Percentiles rank a stretch among this genome's conserved stretches.
These are phyloP conservation scores for Yamagishiella unicocca DNA, from an alignment of 139 green algal species.

Conservation along the genomic window DNA sequence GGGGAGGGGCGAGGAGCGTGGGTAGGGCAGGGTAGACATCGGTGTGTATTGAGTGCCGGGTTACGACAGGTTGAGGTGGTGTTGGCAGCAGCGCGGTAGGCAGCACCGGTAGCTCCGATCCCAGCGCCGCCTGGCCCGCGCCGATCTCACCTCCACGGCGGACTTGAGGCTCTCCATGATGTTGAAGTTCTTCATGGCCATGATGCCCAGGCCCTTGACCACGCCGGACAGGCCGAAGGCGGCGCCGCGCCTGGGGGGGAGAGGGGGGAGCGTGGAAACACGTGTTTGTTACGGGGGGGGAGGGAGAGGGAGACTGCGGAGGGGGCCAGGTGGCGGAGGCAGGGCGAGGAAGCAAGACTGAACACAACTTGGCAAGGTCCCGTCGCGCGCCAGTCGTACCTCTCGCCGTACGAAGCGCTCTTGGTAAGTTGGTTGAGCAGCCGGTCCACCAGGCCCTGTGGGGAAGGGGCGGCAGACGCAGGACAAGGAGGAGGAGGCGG, in stretches of 20 bases:
- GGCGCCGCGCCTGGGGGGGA: constrained; percentile 80
- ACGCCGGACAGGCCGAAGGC: constrained; percentile 93
- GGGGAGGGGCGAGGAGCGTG: background rate
- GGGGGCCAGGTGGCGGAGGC: no score
- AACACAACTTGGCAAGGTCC: background rate
- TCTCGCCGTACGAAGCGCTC: constrained; percentile 80
- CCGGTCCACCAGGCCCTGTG: constrained; percentile 47
- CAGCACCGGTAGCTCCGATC: background rate
- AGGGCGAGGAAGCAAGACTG: background rate
- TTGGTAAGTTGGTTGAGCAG: constrained; percentile 75
- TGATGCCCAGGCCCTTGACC: constrained; percentile 95
- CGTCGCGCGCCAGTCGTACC: constrained; percentile 25
- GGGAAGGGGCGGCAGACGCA: background rate
- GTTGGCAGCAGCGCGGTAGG: no score
- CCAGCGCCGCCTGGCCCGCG: background rate
- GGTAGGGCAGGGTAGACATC: background rate
- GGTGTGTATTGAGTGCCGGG: background rate
- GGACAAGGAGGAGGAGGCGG: no score
- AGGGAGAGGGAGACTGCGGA: background rate
- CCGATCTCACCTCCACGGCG: constrained; percentile 63
- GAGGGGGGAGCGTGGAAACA: background rate
- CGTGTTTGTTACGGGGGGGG: background rate
- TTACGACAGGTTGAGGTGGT: no score
- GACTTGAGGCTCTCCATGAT: constrained; percentile 94
- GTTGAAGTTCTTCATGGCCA: constrained; percentile 83